Conservation (phyloP, 768 basidiomycete genomes). For the Filobasidium floriforme region DNA sequence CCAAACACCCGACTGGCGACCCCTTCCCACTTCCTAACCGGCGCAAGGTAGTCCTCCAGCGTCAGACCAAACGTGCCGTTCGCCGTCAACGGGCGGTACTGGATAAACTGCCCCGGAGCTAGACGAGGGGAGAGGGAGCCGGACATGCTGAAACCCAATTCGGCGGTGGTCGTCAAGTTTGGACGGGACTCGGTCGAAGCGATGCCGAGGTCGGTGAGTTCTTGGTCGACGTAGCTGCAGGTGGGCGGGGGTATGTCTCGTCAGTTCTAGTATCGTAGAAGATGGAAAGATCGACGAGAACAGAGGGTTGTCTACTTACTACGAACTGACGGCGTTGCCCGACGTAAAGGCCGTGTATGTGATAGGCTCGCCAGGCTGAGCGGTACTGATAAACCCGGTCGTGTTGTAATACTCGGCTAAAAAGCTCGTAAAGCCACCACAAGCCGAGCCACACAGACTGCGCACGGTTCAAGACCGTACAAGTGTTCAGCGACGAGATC, state of each 20-base stretch:
- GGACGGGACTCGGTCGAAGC: slow-evolving; percentile 12
- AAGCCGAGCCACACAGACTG: slow-evolving; percentile 26
- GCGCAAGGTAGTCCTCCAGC: slow-evolving; percentile 12
- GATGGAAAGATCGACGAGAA: no score
- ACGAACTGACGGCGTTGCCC: slow-evolving; percentile 19
- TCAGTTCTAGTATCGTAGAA: background rate
- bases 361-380: slow-evolving; percentile 23
- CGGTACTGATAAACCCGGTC: slow-evolving; percentile 24
- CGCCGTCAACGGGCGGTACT: slow-evolving; percentile 23
- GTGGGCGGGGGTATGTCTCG: background rate
- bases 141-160: slow-evolving; percentile 23
- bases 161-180: slow-evolving; percentile 6
- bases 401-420: slow-evolving; percentile 28
- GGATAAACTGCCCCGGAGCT: slow-evolving; percentile 25
- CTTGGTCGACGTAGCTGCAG: slow-evolving; percentile 2
- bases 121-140: slow-evolving; percentile 13
- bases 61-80: slow-evolving; percentile 18
- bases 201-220: slow-evolving; percentile 15
- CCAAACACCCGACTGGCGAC: background rate
- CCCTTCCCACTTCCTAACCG: slow-evolving; percentile 20
- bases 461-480: background rate
- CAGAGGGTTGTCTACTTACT: slow-evolving; percentile 1
- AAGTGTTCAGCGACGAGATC: background rate
- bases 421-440: slow-evolving; percentile 26
- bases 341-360: slow-evolving; percentile 24